Evolutionary conservation across 306 rosid species (phyloP).

Genomic region (Prunus mongolica): DNA sequence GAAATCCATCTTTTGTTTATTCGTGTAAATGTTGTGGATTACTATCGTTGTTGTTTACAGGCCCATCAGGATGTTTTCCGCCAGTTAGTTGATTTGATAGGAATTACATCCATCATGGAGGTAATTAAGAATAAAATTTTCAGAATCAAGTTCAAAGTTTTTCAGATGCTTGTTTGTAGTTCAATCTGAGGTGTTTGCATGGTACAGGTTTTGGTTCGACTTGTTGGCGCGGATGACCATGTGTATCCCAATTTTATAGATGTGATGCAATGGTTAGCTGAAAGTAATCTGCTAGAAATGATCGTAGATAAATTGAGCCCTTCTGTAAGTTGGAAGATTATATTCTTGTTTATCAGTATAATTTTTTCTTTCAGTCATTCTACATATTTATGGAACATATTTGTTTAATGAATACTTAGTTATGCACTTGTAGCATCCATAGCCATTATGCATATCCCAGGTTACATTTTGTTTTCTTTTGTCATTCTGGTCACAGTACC

Average conservation of each 20-base stretch:
- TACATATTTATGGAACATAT: background rate
- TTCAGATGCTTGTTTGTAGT: slow-evolving; percentile 14
- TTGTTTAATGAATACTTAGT: background rate
- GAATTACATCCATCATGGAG: slow-evolving; percentile 99
- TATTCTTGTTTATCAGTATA: background rate
- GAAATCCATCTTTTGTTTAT: background rate
- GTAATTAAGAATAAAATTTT: slow-evolving; percentile 30
- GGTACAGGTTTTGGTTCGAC: slow-evolving; percentile 87
- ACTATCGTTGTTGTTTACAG: slow-evolving; percentile 37
- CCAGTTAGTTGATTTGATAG: slow-evolving; percentile 91
- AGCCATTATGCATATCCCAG: background rate
- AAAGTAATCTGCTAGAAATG: slow-evolving; percentile 94
- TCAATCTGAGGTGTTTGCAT: slow-evolving; percentile 24
- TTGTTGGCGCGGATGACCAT: slow-evolving; percentile 93
- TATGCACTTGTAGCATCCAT: background rate
- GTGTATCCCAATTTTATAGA: slow-evolving; percentile 89
- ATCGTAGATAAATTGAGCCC: slow-evolving; percentile 90
- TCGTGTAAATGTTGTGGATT: slow-evolving; percentile 19
- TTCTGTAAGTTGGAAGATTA: slow-evolving; percentile 49
- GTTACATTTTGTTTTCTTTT: background rate
- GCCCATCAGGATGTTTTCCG: slow-evolving; percentile 90
- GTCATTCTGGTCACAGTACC: background rate
- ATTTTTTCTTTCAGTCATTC: background rate
- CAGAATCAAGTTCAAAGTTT: background rate
- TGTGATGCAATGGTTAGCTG: slow-evolving; percentile 97